phyloP scores from a whole-genome alignment of 768 basidiomycete species.

The Mycena latifolia region DNA sequence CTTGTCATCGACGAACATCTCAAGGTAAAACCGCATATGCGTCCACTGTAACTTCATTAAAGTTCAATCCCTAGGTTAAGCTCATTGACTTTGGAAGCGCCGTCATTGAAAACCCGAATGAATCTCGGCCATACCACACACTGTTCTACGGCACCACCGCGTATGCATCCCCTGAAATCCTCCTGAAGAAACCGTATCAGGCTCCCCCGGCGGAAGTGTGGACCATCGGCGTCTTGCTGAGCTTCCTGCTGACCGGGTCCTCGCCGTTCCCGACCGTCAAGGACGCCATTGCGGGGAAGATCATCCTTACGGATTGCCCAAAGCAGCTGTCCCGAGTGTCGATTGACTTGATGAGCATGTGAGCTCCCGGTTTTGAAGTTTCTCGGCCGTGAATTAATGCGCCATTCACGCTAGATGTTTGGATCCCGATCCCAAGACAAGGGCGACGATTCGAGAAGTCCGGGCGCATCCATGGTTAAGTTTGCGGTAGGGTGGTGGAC shows the following conservation, averaged over 20 bases:
- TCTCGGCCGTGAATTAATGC: too few species aligned
- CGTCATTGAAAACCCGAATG: slow-evolving; percentile 73
- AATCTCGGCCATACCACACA: slow-evolving; percentile 75
- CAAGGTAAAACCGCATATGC: slow-evolving; percentile 56
- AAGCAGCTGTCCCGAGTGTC: slow-evolving; percentile 58
- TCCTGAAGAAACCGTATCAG: slow-evolving; percentile 88
- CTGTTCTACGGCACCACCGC: slow-evolving; percentile 95
- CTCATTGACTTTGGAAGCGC: slow-evolving; percentile 97
- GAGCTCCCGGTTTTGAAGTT: too few species aligned
- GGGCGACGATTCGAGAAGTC: slow-evolving; percentile 87
- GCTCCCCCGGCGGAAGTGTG: slow-evolving; percentile 97
- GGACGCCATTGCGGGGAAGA: slow-evolving; percentile 78
- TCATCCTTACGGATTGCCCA: slow-evolving; percentile 61
- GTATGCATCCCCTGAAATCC: slow-evolving; percentile 95
- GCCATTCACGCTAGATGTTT: slow-evolving; percentile 56
- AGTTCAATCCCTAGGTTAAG: slow-evolving; percentile 72
- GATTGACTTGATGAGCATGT: slow-evolving; percentile 76
- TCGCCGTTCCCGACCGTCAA: slow-evolving; percentile 93
- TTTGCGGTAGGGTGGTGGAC: slow-evolving; percentile 26
- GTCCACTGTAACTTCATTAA: slow-evolving; percentile 14
- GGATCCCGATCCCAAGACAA: slow-evolving; percentile 82
- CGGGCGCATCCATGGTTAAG: slow-evolving; percentile 87
- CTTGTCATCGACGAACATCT: slow-evolving; percentile 81
- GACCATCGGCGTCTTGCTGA: slow-evolving; percentile 95
- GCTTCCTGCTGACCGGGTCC: slow-evolving; percentile 92